phyloP scores from a whole-genome alignment of 768 basidiomycete species.

The Podaxis mareebaensis region DNA sequence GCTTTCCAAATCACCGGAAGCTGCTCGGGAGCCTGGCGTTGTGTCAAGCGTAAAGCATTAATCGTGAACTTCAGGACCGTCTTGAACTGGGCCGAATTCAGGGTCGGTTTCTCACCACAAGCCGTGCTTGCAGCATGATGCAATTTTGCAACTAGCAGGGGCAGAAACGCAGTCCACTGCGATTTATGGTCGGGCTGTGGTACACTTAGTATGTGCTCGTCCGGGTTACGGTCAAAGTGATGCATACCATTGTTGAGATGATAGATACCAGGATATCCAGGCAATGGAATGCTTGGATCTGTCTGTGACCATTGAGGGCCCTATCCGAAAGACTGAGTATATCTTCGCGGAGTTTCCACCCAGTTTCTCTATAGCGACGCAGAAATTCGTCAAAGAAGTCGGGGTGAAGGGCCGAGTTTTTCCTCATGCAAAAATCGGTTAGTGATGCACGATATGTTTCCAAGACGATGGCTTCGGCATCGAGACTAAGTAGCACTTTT shows the following conservation, averaged over 20 bases:
- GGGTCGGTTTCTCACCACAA: conserved; percentile 43
- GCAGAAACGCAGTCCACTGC: conserved; percentile 53
- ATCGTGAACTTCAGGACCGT: conserved; percentile 76
- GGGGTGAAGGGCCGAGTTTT: conserved; percentile 72
- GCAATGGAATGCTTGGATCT: conserved; percentile 72
- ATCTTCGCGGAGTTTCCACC: conserved; percentile 63
- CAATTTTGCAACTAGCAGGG: conserved; percentile 47
- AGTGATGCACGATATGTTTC: conserved; percentile 67
- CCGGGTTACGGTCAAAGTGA: background rate
- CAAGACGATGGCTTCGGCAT: conserved; percentile 47
- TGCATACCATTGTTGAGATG: conserved; percentile 48
- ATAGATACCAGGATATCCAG: conserved; percentile 63
- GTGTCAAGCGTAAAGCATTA: conserved; percentile 64
- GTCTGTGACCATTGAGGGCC: conserved; percentile 77
- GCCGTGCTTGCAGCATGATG: conserved; percentile 48
- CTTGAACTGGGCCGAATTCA: conserved; percentile 70
- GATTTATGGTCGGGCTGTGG: conserved; percentile 26
- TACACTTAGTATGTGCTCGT: conserved; percentile 16
- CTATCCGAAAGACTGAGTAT: conserved; percentile 57
- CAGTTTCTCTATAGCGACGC: conserved; percentile 59
- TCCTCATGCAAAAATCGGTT: conserved; percentile 75
- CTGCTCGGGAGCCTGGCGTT: conserved; percentile 38
- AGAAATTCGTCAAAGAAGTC: conserved; percentile 81
- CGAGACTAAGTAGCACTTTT: conserved; percentile 43
- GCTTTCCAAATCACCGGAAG: conserved; percentile 58